Evolutionary conservation across 2,329 filamentous ascomycete species (phyloP).

Genomic region (Pyrenochaeta sp.): DNA sequence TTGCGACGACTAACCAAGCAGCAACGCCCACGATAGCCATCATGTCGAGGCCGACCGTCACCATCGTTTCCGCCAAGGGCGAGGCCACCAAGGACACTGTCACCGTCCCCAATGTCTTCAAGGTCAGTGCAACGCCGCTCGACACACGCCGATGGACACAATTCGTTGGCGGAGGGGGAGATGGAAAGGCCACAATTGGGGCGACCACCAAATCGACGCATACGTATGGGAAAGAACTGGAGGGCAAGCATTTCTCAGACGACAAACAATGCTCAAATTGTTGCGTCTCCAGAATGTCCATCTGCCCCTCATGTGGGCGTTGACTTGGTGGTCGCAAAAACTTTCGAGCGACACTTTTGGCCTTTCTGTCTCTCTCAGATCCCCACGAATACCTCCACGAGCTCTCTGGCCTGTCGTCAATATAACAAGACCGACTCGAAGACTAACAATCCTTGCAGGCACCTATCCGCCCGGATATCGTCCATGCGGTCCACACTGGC

Average conservation of each 20-base stretch:
- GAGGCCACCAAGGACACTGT: slow-evolving; percentile 86
- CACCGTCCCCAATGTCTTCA: slow-evolving; percentile 96
- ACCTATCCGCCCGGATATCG: slow-evolving; percentile 98
- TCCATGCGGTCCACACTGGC: slow-evolving; percentile 98
- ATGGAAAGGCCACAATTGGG: slow-evolving; percentile 11
- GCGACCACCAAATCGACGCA: slow-evolving; percentile 17
- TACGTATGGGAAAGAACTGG: slow-evolving; percentile 6
- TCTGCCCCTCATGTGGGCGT: slow-evolving; percentile 4
- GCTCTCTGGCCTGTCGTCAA: too few relatives aligned
- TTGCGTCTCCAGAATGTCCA: slow-evolving; percentile 2
- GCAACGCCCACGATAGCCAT: slow-evolving; percentile 34
- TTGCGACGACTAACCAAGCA: slow-evolving; percentile 39
- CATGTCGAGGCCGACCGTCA: slow-evolving; percentile 95
- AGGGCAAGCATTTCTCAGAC: too few relatives aligned
- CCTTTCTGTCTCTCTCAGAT: slow-evolving; percentile 5
- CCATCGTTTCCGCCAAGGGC: slow-evolving; percentile 96
- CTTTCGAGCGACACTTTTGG: slow-evolving; percentile 1
- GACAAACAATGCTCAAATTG: slow-evolving; percentile 1
- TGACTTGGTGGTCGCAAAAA: slow-evolving; percentile 8
- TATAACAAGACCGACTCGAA: too few relatives aligned
- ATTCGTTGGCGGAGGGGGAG: slow-evolving; percentile 1
- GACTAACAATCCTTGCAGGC: slow-evolving; percentile 52
- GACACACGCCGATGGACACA: slow-evolving; percentile 17
- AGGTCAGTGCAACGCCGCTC: slow-evolving; percentile 48
- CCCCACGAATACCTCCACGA: too few relatives aligned